These are phyloP conservation scores for Lonicera japonica DNA, from an alignment of 129 eudicot genomes.

Conservation along the genomic window DNA sequence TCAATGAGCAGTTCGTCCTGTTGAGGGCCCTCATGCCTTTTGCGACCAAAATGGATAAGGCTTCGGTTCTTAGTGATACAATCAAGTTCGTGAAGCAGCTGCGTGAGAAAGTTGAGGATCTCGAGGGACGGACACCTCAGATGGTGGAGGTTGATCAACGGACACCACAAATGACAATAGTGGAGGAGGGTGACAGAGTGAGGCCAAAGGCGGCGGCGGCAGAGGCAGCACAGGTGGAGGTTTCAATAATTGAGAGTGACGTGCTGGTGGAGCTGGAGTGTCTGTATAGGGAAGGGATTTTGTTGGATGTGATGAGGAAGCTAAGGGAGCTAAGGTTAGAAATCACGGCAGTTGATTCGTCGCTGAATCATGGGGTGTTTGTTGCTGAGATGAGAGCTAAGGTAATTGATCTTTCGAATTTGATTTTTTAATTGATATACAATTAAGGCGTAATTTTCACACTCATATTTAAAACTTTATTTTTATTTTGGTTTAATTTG, in stretches of 20 bases:
- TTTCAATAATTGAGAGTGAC: constrained; percentile 87
- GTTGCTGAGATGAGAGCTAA: constrained; percentile 75
- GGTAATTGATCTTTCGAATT: constrained; percentile 27
- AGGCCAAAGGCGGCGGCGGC: constrained; percentile 8
- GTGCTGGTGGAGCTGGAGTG: constrained; percentile 80
- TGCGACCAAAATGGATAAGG: constrained; percentile 90
- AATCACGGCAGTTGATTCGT: constrained; percentile 56
- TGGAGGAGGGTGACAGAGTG: constrained; percentile 39
- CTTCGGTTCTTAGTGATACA: constrained; percentile 82
- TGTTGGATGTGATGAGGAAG: constrained; percentile 66
- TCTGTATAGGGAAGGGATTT: constrained; percentile 48
- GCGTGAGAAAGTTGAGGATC: constrained; percentile 46
- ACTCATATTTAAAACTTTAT: too few relatives aligned
- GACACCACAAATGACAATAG: constrained; percentile 24
- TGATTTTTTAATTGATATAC: too few relatives aligned
- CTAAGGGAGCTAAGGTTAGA: constrained; percentile 58
- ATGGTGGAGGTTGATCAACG: too few relatives aligned
- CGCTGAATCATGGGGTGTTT: constrained; percentile 33
- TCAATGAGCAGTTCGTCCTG: constrained; percentile 64
- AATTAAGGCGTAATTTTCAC: too few relatives aligned
- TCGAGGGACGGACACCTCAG: too few relatives aligned
- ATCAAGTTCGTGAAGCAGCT: constrained; percentile 86
- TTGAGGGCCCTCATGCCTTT: constrained; percentile 68
- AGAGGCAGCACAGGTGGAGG: constrained; percentile 44
- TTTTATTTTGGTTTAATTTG: too few relatives aligned